Conservation (phyloP, 1,284 basidiomycete genomes). For the Fomitiporia mediterranea region DNA sequence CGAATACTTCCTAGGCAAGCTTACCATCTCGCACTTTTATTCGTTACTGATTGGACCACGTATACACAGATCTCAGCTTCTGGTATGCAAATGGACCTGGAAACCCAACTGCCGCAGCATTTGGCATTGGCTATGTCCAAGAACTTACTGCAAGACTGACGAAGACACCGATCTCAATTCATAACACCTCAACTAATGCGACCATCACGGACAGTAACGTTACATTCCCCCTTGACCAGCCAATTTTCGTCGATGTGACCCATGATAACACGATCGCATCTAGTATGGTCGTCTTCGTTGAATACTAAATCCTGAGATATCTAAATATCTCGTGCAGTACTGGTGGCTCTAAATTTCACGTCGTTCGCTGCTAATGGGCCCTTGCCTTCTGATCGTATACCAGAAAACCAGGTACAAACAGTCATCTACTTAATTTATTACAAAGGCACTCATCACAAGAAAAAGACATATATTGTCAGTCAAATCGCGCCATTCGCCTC, state of each 20-base stretch:
- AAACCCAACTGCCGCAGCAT: constrained; percentile 40
- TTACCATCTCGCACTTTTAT: constrained; percentile 32
- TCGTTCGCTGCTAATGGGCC: constrained; percentile 50
- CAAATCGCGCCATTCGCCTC: constrained; percentile 51
- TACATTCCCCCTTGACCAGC: constrained; percentile 71
- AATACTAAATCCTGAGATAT: background rate
- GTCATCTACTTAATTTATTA: background rate
- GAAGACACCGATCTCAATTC: constrained; percentile 51
- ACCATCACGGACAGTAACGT: constrained; percentile 61
- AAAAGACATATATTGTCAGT: constrained; percentile 43
- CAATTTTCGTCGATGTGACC: constrained; percentile 76
- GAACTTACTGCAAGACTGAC: constrained; percentile 79
- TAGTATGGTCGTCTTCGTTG: constrained; percentile 28
- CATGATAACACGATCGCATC: constrained; percentile 54
- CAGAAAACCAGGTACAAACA: constrained; percentile 40
- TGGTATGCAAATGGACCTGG: constrained; percentile 67
- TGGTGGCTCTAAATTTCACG: constrained; percentile 59
- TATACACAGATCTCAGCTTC: constrained; percentile 2
- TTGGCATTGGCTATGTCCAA: constrained; percentile 80
- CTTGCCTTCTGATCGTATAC: constrained; percentile 54
- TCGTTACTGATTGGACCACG: background rate
- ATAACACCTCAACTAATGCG: constrained; percentile 67
- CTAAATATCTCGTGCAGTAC: constrained; percentile 32
- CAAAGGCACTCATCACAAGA: background rate
- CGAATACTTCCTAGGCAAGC: constrained; percentile 73